Conservation (phyloP, 2,329 filamentous ascomycete species). For the Blastomyces parvus region DNA sequence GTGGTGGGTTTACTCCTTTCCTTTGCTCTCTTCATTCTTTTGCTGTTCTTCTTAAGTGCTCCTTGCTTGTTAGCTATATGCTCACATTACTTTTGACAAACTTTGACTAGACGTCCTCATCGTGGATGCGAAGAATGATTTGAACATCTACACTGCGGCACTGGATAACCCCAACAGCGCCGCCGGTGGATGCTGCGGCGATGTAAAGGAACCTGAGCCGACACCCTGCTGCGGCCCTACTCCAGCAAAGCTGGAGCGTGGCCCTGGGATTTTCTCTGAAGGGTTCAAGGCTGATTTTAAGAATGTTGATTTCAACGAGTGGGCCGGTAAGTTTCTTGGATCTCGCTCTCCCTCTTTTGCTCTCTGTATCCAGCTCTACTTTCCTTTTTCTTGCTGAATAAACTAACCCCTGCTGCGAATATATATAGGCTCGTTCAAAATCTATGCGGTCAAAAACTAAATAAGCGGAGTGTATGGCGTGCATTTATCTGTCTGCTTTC, state of each 20-base stretch:
- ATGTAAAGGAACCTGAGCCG: constrained; percentile 5
- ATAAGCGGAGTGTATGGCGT: too few relatives aligned
- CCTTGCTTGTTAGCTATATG: too few relatives aligned
- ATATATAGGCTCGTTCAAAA: constrained; percentile 39
- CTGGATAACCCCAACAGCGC: constrained; percentile 15
- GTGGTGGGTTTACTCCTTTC: constrained; percentile 28
- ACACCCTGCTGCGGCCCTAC: neutral
- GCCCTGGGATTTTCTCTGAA: neutral
- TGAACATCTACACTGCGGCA: constrained; percentile 39
- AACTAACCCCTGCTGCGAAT: constrained; percentile 6
- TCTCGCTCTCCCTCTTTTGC: neutral
- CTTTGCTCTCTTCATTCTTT: too few relatives aligned
- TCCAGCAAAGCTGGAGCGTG: neutral
- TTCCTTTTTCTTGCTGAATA: constrained; percentile 4
- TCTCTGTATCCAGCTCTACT: neutral
- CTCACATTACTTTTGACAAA: too few relatives aligned
- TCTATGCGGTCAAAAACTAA: constrained; percentile 46
- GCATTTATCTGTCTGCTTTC: neutral
- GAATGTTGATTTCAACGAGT: constrained; percentile 42
- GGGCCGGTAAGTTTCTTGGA: constrained; percentile 37
- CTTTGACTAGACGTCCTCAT: constrained; percentile 33
- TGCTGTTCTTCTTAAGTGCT: too few relatives aligned
- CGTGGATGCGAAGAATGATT: constrained; percentile 38
- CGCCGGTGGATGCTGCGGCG: constrained; percentile 7
- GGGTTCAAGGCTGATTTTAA: constrained; percentile 10